Evolutionary conservation across 2,329 filamentous ascomycete species (phyloP).

Genomic region (Lachnellula arida): DNA sequence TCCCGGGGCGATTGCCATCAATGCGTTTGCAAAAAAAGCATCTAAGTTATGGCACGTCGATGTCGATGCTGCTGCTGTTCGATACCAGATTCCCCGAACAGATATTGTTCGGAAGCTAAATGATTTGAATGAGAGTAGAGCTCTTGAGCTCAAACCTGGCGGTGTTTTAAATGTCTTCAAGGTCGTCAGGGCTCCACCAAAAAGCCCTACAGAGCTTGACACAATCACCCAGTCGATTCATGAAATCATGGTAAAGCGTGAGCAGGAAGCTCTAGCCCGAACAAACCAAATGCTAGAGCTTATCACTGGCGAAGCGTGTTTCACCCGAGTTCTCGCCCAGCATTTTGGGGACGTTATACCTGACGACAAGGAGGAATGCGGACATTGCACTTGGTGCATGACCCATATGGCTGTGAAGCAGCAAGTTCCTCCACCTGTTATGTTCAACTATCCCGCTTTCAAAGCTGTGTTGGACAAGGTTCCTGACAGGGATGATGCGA

Average conservation of each 20-base stretch:
- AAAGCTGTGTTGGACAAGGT: slow-evolving; percentile 40
- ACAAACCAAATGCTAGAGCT: slow-evolving; percentile 48
- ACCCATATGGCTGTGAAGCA: slow-evolving; percentile 37
- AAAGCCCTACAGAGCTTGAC: slow-evolving; percentile 37
- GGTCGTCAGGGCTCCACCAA: slow-evolving; percentile 44
- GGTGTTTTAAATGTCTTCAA: slow-evolving; percentile 52
- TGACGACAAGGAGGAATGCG: slow-evolving; percentile 42
- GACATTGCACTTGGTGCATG: slow-evolving; percentile 49
- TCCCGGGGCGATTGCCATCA: slow-evolving; percentile 41
- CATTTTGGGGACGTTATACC: slow-evolving; percentile 54
- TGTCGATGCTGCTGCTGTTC: slow-evolving; percentile 37
- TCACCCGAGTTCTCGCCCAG: slow-evolving; percentile 46
- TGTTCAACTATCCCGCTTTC: slow-evolving; percentile 39
- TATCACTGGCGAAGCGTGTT: slow-evolving; percentile 48
- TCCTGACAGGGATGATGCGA: slow-evolving; percentile 49
- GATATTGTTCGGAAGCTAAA: slow-evolving; percentile 53
- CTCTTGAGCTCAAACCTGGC: slow-evolving; percentile 46
- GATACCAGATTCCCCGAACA: slow-evolving; percentile 35
- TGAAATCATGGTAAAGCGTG: slow-evolving; percentile 45
- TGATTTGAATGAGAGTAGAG: slow-evolving; percentile 44
- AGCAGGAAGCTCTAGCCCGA: slow-evolving; percentile 49
- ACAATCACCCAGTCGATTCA: slow-evolving; percentile 45
- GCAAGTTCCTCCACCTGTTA: slow-evolving; percentile 35
- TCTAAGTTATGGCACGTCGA: slow-evolving; percentile 44
- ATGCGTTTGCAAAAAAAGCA: slow-evolving; percentile 36